Evolutionary conservation across 1,284 basidiomycete species (phyloP).

Genomic region (Cryptococcus hybrid): DNA sequence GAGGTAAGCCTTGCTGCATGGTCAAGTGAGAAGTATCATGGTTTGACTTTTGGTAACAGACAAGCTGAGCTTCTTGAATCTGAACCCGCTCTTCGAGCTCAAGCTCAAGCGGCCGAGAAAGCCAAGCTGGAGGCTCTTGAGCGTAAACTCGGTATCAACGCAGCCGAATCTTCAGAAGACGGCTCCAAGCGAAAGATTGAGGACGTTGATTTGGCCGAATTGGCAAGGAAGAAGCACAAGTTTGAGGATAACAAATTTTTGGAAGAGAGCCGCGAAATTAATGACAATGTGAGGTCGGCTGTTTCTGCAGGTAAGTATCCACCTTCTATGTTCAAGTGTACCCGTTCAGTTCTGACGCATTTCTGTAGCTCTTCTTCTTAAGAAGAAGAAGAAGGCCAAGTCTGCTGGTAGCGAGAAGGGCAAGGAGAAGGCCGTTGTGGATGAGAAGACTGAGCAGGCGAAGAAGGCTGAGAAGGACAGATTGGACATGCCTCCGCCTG

Average conservation of each 20-base stretch:
- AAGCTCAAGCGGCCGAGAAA: slow-evolving; percentile 73
- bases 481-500: slow-evolving; percentile 33
- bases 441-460: slow-evolving; percentile 16
- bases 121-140: slow-evolving; percentile 84
- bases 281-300: slow-evolving; percentile 87
- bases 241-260: slow-evolving; percentile 91
- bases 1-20: slow-evolving; percentile 56
- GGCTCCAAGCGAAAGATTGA: slow-evolving; percentile 51
- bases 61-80: slow-evolving; percentile 85
- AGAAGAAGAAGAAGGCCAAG: slow-evolving; percentile 91
- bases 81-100: slow-evolving; percentile 77
- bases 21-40: not conserved
- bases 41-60: slow-evolving; percentile 51
- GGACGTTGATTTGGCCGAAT: slow-evolving; percentile 49
- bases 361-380: slow-evolving; percentile 59
- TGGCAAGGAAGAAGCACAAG: slow-evolving; percentile 74
- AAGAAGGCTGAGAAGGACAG: slow-evolving; percentile 34
- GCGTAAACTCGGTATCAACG: slow-evolving; percentile 69
- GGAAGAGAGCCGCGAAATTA: slow-evolving; percentile 87
- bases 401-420: slow-evolving; percentile 25
- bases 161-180: slow-evolving; percentile 19
- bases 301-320: slow-evolving; percentile 68
- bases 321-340: no score
- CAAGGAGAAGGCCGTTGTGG: slow-evolving; percentile 7
- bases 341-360: not conserved